phyloP scores from a whole-genome alignment of 176 grass and related monocot species.

The Puccinellia tenuiflora region DNA sequence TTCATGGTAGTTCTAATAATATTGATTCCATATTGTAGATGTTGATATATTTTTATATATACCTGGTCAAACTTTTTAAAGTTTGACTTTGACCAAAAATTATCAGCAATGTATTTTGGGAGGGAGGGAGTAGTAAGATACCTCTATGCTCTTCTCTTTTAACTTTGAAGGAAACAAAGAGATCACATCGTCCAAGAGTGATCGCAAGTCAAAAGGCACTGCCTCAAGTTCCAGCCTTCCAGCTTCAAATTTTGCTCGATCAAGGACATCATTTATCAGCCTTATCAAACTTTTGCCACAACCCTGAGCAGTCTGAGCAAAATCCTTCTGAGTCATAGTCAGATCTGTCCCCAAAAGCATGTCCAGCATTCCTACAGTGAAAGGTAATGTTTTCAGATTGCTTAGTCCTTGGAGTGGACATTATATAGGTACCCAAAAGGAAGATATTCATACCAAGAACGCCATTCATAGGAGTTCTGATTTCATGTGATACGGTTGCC shows the following conservation, averaged over 20 bases:
- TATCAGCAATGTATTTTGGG: too few relatives aligned
- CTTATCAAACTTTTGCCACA: constrained; percentile 84
- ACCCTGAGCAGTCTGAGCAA: constrained; percentile 79
- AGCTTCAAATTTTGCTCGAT: constrained; percentile 94
- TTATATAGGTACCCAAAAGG: background rate
- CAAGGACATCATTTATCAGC: constrained; percentile 96
- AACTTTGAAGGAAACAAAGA: constrained; percentile 97
- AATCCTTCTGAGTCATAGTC: constrained; percentile 80
- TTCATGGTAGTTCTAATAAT: too few relatives aligned
- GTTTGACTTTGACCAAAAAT: too few relatives aligned
- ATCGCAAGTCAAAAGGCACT: constrained; percentile 73
- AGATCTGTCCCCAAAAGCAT: constrained; percentile 91
- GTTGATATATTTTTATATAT: too few relatives aligned
- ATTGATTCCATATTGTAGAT: too few relatives aligned
- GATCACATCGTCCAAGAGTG: constrained; percentile 83
- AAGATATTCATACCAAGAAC: constrained; percentile 62
- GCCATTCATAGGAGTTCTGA: constrained; percentile 98
- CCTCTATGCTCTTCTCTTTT: constrained; percentile 91
- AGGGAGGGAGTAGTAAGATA: constrained; percentile 12
- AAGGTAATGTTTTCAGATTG: constrained; percentile 14
- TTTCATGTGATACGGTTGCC: constrained; percentile 97
- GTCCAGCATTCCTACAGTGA: constrained; percentile 77
- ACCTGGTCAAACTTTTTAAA: too few relatives aligned
- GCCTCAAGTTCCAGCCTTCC: constrained; percentile 91
- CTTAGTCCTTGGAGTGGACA: background rate